These are phyloP conservation scores for Salix dunnii DNA, from an alignment of 345 rosid species.

Conservation along the genomic window DNA sequence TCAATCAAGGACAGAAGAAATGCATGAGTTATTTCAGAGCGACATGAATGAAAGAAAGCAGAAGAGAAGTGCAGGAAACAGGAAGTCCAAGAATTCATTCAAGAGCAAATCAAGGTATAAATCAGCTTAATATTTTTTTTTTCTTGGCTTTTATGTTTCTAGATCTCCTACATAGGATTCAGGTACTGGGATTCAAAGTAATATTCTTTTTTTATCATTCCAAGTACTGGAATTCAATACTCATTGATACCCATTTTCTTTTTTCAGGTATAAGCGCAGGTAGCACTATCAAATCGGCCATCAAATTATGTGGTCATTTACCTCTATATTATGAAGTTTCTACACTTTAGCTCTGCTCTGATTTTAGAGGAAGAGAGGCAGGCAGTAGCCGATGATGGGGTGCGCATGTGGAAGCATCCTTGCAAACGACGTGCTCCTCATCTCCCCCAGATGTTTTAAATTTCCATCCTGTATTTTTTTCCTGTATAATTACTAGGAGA, in stretches of 20 bases:
- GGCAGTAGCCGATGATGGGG: not conserved
- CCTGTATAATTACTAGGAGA: not conserved
- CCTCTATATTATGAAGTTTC: not conserved
- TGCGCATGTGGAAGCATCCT: not conserved
- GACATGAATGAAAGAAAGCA: constrained; percentile 78
- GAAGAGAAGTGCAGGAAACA: constrained; percentile 43
- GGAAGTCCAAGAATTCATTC: constrained; percentile 66
- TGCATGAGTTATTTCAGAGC: constrained; percentile 71
- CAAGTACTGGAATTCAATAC: not conserved
- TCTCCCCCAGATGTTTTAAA: not conserved
- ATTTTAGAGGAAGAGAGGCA: not conserved
- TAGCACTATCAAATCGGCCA: constrained; percentile 5
- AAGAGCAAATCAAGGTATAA: constrained; percentile 91
- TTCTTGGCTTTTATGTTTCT: not conserved
- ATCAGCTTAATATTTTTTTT: not conserved
- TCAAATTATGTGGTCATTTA: not conserved
- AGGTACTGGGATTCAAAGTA: too few relatives aligned
- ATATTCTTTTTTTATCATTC: not conserved
- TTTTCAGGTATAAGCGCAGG: constrained; percentile 28
- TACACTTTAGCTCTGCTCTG: not conserved
- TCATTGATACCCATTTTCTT: not conserved
- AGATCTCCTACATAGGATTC: too few relatives aligned
- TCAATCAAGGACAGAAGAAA: constrained; percentile 70
- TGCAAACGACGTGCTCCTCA: not conserved
- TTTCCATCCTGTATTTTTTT: not conserved